Evolutionary conservation across 768 basidiomycete species (phyloP).

Genomic region (Dioszegia crocea): DNA sequence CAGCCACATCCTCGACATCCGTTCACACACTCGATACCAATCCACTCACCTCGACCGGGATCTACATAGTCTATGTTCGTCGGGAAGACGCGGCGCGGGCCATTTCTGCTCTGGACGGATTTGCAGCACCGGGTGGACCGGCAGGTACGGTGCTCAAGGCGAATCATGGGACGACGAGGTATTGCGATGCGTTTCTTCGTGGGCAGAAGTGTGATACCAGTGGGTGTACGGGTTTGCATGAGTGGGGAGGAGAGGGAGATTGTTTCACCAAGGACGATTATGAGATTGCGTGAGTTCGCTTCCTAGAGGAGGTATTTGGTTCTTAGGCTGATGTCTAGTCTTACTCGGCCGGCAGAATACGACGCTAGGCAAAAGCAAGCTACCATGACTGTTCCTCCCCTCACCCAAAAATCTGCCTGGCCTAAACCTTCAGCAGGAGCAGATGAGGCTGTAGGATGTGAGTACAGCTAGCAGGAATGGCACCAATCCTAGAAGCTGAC

Average conservation of each 20-base stretch:
- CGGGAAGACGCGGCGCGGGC: slow-evolving; percentile 91
- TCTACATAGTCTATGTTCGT: slow-evolving; percentile 93
- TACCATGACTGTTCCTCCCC: slow-evolving; percentile 17
- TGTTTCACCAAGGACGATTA: slow-evolving; percentile 96
- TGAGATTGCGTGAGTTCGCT: slow-evolving; percentile 68
- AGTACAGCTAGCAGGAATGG: background rate
- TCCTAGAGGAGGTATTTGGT: background rate
- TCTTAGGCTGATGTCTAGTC: slow-evolving; percentile 16
- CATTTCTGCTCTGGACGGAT: slow-evolving; percentile 87
- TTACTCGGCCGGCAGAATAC: slow-evolving; percentile 38
- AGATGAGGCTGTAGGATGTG: slow-evolving; percentile 34
- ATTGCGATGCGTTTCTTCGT: slow-evolving; percentile 92
- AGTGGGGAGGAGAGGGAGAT: slow-evolving; percentile 98
- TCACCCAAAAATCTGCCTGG: slow-evolving; percentile 35
- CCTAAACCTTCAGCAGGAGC: slow-evolving; percentile 35
- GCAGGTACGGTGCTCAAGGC: slow-evolving; percentile 85
- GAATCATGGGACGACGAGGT: slow-evolving; percentile 93
- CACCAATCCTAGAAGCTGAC: slow-evolving; percentile 1
- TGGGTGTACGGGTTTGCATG: slow-evolving; percentile 89
- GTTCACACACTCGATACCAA: slow-evolving; percentile 60
- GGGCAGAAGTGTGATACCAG: slow-evolving; percentile 71
- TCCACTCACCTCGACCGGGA: slow-evolving; percentile 54
- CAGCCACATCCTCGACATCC: slow-evolving; percentile 57
- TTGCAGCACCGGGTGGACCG: slow-evolving; percentile 74
- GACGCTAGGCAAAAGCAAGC: slow-evolving; percentile 41